Evolutionary conservation across 371 early-diverging fungal species (phyloP), one percentile per base, ranked within the genome.

Genomic region (Batrachochytrium dendrobatidis): DNA sequence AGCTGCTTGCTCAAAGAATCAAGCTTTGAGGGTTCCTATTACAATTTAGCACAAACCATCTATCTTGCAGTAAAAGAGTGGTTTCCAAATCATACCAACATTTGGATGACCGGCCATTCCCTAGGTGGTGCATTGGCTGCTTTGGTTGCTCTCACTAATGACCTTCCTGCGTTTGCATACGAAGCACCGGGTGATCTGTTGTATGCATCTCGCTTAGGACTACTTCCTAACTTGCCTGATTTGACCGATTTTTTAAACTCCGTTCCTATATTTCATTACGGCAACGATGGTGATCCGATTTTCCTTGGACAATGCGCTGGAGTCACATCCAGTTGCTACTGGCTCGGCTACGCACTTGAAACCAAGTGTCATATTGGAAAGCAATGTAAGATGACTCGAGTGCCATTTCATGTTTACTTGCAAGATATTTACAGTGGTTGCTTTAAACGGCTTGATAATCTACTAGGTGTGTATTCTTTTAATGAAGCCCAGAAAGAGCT

Each of bases 31-130:
- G 87, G 84, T 48, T 77, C 86, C 2, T 95, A 95, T 74, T 92
- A 88, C 71, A 83, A 84, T 48, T 80, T 83, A 29, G 94, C 92
- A 0, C 26, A 59, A 31, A 71, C 67, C 17, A 73, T 90, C 43
- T 76, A 83, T 51, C 69, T 77, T 57, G 80, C 83, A 34, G 80
- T 90, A 2, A 59, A 67, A 24, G 71, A 75, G 15, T 67, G 76
- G 54, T 91, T 88, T 64, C 88, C 87, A 3, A 52, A 63, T 20
- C 63, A 79, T 7, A 78, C 87, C 2, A 72, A 82, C 4, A 76
- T 95, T 18, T 90, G 94, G 85, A 53, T 95, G 30, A 87, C 93
- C 3, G 98, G 98, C 20, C 98, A 98, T 68, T 91, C 91, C 7
- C 81, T 98, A 1, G 98, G 98, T 35, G 94, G 96, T 1, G 83